Base-by-base conservation (phyloP, 805 yeast genomes). In the Suhomyces xylopsoci region DNA sequence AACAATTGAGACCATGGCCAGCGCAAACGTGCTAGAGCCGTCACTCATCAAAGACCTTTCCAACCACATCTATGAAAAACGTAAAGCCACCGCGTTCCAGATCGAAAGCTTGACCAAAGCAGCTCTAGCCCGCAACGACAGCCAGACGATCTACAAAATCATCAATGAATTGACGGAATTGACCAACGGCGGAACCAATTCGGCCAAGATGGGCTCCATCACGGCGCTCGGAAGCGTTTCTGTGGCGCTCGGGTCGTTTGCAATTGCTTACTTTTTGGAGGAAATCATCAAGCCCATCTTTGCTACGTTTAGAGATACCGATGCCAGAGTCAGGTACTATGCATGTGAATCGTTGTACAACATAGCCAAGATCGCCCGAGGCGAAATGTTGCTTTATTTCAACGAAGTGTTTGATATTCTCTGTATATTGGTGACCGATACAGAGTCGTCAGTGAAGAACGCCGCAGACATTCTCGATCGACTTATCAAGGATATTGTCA, bases 191-290 rank as follows among this genome's bases (percentile, higher is more conserved):
- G 97, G 49, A 79, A 88, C 78, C 41, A 73, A 71, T 47, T 90
- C 96, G 5, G 76, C 76, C 15, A 81, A 97, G 60, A 92, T 91
- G 76, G 99, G 99, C 15, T 97, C 98, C 0, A 78, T 93, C 42
- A 93, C 96, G 58, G 98, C 98, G 0, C 74, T 94, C 17, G 99
- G 98, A 5, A 96, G 97, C 10, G 94, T 91, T 3, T 91, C 97
- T 0, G 92, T 94, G 51, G 98, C 98, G 0, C 71, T 94, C 28
- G 97, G 98, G 1, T 79, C 81, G 41, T 83, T 82, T 59, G 93
- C 92, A 47, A 90, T 94, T 34, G 94, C 97, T 0, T 74, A 76
- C 52, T 93, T 90, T 62, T 70, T 94, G 47, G 94, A 90, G 54
- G 88, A 84, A 50, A 91, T 94, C 52, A 83, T 94, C 56, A 94